Percentiles rank a stretch among this genome's conserved stretches.
Evolutionary conservation across 2,329 filamentous ascomycete species (phyloP).

Genomic region (Elsinoe perseae): DNA sequence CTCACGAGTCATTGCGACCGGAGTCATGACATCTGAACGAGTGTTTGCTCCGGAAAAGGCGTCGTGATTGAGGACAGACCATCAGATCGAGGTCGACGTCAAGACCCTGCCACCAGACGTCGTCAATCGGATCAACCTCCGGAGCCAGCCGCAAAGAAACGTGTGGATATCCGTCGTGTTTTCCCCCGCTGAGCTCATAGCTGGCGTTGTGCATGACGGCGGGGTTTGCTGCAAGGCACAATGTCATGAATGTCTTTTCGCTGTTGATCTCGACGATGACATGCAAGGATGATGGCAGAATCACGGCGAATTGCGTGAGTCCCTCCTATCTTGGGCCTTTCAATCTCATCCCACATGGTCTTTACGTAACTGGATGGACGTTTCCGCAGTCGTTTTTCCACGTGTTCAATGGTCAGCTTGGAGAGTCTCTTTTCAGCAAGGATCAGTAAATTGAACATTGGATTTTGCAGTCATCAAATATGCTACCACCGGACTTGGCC

Average conservation of each 20-base stretch:
- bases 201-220: background rate
- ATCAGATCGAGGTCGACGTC: constrained; percentile 4
- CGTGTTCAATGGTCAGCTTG: background rate
- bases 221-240: constrained; percentile 11
- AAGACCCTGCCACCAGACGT: constrained; percentile 6
- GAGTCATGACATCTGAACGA: constrained; percentile 13
- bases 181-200: background rate
- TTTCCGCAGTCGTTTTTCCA: background rate
- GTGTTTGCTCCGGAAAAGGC: background rate
- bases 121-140: constrained; percentile 10
- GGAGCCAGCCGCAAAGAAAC: background rate
- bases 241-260: background rate
- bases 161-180: background rate
- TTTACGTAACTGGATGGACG: background rate
- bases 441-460: background rate
- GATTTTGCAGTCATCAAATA: background rate
- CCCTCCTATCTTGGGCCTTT: no score
- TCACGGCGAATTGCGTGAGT: background rate
- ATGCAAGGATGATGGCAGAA: background rate
- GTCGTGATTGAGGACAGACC: background rate
- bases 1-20: background rate
- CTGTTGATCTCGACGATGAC: background rate
- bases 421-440: background rate
- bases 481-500: background rate
- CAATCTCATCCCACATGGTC: background rate